Evolutionary conservation across 768 basidiomycete genomes (phyloP).

Genomic region (Pholiota molesta): DNA sequence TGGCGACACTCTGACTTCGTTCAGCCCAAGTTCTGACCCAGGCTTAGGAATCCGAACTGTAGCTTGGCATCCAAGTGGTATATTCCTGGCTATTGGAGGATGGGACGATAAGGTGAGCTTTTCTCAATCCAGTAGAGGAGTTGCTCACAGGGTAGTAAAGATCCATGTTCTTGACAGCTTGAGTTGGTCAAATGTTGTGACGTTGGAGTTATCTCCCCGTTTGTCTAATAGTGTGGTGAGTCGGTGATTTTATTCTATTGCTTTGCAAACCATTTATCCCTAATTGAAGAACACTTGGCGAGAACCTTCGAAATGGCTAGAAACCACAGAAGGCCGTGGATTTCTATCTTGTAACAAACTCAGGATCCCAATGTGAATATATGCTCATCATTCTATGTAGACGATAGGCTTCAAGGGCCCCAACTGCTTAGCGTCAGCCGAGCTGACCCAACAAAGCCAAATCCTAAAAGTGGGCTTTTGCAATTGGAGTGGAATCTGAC

Average conservation of each 20-base stretch:
- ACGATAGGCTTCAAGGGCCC: conserved; percentile 64
- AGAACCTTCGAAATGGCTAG: conserved; percentile 85
- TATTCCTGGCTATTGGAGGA: conserved; percentile 80
- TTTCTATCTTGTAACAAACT: conserved; percentile 76
- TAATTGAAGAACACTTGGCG: conserved; percentile 72
- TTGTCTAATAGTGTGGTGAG: conserved; percentile 61
- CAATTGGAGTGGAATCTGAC: conserved; percentile 84
- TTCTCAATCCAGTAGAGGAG: not conserved
- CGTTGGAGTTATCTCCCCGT: conserved; percentile 63
- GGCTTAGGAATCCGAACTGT: conserved; percentile 81
- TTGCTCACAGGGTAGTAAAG: conserved; percentile 38
- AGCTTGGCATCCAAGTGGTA: conserved; percentile 86
- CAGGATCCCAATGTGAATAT: not conserved
- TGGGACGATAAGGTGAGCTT: conserved; percentile 83
- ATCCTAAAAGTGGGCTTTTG: conserved; percentile 66
- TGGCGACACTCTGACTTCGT: conserved; percentile 65
- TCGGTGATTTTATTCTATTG: conserved; percentile 8
- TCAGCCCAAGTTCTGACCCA: conserved; percentile 74
- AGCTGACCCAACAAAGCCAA: conserved; percentile 61
- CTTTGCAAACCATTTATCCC: not conserved
- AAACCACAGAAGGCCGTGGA: conserved; percentile 80
- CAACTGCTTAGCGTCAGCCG: conserved; percentile 53
- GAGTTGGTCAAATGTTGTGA: conserved; percentile 71
- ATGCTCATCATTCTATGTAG: conserved; percentile 34
- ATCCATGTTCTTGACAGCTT: conserved; percentile 75